phyloP scores from a whole-genome alignment of 2,329 filamentous ascomycete species.

The Penicillium corylophilum region DNA sequence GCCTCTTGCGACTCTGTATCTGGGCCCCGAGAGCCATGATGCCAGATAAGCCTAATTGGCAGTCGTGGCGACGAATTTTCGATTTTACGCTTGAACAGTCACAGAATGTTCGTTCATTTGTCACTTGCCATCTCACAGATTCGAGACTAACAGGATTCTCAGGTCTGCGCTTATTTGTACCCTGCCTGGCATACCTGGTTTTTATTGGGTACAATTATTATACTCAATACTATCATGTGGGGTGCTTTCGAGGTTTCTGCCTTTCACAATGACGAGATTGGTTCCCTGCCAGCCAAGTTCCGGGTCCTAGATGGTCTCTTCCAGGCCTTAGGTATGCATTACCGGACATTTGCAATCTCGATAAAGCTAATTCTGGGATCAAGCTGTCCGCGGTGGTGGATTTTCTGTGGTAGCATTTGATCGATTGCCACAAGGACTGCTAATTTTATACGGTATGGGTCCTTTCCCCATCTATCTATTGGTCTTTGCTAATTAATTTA shows the following conservation, averaged over 20 bases:
- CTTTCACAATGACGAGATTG: constrained; percentile 57
- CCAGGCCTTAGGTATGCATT: constrained; percentile 51
- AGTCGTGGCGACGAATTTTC: constrained; percentile 30
- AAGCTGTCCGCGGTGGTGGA: constrained; percentile 60
- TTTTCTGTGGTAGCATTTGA: constrained; percentile 65
- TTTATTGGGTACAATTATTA: constrained; percentile 59
- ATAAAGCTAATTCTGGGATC: background rate
- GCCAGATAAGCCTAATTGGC: constrained; percentile 26
- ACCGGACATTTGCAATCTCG: background rate
- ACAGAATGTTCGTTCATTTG: constrained; percentile 19
- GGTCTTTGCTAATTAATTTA: background rate
- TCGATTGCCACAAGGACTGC: constrained; percentile 46
- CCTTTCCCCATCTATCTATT: background rate
- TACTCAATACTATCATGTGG: constrained; percentile 66
- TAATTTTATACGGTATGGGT: constrained; percentile 31
- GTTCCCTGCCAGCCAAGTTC: constrained; percentile 52
- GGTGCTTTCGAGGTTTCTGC: constrained; percentile 65
- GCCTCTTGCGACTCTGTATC: constrained; percentile 61
- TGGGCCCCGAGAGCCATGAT: constrained; percentile 48
- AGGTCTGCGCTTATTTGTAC: constrained; percentile 52
- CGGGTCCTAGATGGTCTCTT: constrained; percentile 65
- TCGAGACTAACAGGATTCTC: background rate
- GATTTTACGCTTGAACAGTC: constrained; percentile 36
- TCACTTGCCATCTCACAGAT: too few species aligned
- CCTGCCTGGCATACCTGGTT: constrained; percentile 65